Percentiles rank a stretch among this genome's conserved stretches.
These are phyloP conservation scores for Nicotiana tomentosiformis DNA, from an alignment of 257 asterid genomes.

Conservation along the genomic window DNA sequence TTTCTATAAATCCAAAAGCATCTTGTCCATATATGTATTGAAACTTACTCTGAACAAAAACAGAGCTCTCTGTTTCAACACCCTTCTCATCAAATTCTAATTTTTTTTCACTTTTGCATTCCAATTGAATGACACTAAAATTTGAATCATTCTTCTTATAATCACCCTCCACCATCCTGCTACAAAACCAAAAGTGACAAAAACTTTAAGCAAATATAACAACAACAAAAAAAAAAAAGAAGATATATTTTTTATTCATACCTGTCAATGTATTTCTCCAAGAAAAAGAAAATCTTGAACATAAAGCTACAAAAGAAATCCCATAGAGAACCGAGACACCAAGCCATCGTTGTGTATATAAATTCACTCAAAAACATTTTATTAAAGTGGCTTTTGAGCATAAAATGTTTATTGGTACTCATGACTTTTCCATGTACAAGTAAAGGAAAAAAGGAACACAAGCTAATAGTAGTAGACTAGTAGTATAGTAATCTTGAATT, in stretches of 20 bases:
- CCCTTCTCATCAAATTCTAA: constrained; percentile 22
- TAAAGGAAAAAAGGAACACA: constrained; percentile 26
- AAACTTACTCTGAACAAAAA: constrained; percentile 36
- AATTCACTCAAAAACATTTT: constrained; percentile 21
- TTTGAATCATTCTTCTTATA: constrained; percentile 21
- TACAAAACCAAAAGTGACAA: constrained; percentile 21
- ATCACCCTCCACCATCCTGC: constrained; percentile 27
- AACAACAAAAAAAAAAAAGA: not conserved
- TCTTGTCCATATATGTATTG: constrained; percentile 31
- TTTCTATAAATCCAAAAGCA: constrained; percentile 38
- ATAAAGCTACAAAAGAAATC: constrained; percentile 26
- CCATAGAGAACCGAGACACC: constrained; percentile 23
- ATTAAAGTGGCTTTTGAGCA: constrained; percentile 28
- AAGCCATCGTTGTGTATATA: constrained; percentile 25
- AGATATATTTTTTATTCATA: constrained; percentile 2
- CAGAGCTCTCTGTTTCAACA: constrained; percentile 37
- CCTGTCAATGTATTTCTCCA: constrained; percentile 36
- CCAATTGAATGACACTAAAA: constrained; percentile 21
- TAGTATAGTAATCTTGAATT: not conserved
- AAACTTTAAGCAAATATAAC: not conserved
- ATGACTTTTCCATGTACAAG: constrained; percentile 32
- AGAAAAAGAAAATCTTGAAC: constrained; percentile 30
- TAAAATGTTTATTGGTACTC: constrained; percentile 19
- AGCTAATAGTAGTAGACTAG: not conserved
- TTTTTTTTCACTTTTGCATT: constrained; percentile 14